Base-by-base conservation (phyloP, 2,329 filamentous ascomycete species). In the Rasamsonia emersonii region DNA sequence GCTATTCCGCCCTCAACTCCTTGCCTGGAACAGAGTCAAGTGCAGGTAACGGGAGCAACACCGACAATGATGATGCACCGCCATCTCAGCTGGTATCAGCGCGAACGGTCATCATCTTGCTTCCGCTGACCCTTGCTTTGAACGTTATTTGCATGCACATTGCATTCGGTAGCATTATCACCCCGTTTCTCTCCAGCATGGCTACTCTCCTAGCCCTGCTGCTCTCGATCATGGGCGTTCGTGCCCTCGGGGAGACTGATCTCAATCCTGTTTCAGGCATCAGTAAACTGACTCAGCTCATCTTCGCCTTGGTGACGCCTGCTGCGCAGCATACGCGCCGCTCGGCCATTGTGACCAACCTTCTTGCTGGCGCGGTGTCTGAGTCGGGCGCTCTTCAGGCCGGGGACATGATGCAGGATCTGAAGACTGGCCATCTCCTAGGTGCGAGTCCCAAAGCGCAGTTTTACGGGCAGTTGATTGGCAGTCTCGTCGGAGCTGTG, bases 241-340 rank as follows among this genome's bases (percentile, higher is more conserved):
- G 75, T 24, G 75, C 76, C 0, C 61, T 78, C 0, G 77, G 77
- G 24, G 77, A 96, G 65, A 96, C 91, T 4, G 91, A 98, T 49
- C 70, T 98, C 7, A 96, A 96, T 52, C 91, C 91, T 0, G 91
- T 96, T 2, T 93, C 85, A 1, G 91, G 91, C 19, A 98, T 96
- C 58, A 89, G 82, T 53, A 98, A 98, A 64, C 72, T 98, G 3
- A 93, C 91, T 0, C 91, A 98, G 58, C 75, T 98, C 3, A 81
- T 96, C 52, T 96, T 98, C 57, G 91, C 91, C 3, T 64, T 94
- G 30, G 83, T 93, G 23, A 86, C 93, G 2, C 88, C 91, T 0
- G 68, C 81, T 33, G 76, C 77, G 0, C 77, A 85, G 48, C 81
- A 82, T 46, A 86, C 86, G 43, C 80, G 82, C 44, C 85, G 86